These are phyloP conservation scores for Calonectria naviculata DNA, from an alignment of 2,329 filamentous ascomycete species.

Conservation along the genomic window DNA sequence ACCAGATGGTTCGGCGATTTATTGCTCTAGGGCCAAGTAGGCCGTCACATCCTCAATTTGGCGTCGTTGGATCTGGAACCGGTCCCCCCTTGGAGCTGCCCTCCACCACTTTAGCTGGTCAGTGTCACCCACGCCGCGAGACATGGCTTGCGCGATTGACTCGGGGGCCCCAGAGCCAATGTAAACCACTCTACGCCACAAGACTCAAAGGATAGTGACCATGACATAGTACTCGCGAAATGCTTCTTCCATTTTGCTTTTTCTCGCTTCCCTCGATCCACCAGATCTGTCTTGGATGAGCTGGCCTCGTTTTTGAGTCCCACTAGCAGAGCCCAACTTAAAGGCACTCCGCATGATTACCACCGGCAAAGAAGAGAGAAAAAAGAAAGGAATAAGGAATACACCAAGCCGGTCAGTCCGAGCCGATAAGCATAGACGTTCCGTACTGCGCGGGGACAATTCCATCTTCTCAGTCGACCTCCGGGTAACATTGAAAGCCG, in stretches of 20 bases:
- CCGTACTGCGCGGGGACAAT: conserved; percentile 26
- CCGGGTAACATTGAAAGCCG: not conserved
- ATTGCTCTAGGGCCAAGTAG: conserved; percentile 12
- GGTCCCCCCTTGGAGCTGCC: conserved; percentile 1
- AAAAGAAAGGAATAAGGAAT: conserved; percentile 20
- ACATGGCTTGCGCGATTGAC: conserved; percentile 39
- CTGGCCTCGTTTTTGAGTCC: conserved; percentile 21
- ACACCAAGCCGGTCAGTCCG: conserved; percentile 10
- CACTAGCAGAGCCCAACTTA: conserved; percentile 16
- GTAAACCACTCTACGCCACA: conserved; percentile 31
- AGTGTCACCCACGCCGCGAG: conserved; percentile 18
- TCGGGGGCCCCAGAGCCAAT: conserved; percentile 27
- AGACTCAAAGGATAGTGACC: conserved; percentile 6
- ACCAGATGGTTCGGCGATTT: conserved; percentile 31
- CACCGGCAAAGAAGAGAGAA: not conserved
- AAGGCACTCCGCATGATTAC: not conserved
- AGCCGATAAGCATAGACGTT: conserved; percentile 25
- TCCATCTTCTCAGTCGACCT: not conserved
- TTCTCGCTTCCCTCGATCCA: conserved; percentile 24
- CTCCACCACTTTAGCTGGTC: conserved; percentile 10
- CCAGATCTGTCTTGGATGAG: conserved; percentile 36
- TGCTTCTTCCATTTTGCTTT: conserved; percentile 26
- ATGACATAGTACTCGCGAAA: not conserved
- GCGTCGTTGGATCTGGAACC: conserved; percentile 5
- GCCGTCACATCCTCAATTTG: conserved; percentile 28